These are phyloP conservation scores for Vicia villosa DNA, from an alignment of 306 rosid genomes.

Conservation along the genomic window DNA sequence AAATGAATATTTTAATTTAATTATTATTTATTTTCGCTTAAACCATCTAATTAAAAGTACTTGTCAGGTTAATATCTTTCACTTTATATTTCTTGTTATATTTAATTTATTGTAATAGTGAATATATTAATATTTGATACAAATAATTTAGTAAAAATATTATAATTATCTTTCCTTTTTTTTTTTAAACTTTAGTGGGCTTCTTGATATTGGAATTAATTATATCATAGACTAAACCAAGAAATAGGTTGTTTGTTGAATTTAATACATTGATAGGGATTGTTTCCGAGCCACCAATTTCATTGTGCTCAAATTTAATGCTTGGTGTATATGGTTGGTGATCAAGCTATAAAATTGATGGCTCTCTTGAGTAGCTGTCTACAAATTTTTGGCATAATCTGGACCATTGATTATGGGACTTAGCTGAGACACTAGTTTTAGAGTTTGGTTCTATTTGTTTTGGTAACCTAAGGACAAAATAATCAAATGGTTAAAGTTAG, in stretches of 20 bases:
- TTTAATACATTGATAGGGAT: constrained; percentile 2
- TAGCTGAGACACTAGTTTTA: background rate
- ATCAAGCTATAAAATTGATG: constrained; percentile 17
- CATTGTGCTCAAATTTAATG: constrained; percentile 37
- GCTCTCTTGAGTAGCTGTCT: constrained; percentile 14
- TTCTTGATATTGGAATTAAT: background rate
- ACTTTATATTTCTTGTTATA: too few relatives aligned
- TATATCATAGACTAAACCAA: constrained; percentile 14
- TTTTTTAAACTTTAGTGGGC: background rate
- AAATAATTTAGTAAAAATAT: too few relatives aligned
- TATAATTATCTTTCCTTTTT: background rate
- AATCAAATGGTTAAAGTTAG: background rate
- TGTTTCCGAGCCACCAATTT: constrained; percentile 14
- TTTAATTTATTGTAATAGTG: too few relatives aligned
- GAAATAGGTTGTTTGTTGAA: constrained; percentile 19
- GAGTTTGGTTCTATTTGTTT: background rate
- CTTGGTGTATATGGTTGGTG: constrained; percentile 15
- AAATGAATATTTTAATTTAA: too few relatives aligned
- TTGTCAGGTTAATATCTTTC: too few relatives aligned
- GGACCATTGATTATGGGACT: constrained; percentile 14
- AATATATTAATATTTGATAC: too few relatives aligned
- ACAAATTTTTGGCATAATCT: constrained; percentile 30
- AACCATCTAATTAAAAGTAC: too few relatives aligned
- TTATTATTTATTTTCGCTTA: too few relatives aligned
- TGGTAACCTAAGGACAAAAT: too few relatives aligned